Base-by-base conservation (phyloP, 257 asterid genomes). In the Marsdenia floribunda region DNA sequence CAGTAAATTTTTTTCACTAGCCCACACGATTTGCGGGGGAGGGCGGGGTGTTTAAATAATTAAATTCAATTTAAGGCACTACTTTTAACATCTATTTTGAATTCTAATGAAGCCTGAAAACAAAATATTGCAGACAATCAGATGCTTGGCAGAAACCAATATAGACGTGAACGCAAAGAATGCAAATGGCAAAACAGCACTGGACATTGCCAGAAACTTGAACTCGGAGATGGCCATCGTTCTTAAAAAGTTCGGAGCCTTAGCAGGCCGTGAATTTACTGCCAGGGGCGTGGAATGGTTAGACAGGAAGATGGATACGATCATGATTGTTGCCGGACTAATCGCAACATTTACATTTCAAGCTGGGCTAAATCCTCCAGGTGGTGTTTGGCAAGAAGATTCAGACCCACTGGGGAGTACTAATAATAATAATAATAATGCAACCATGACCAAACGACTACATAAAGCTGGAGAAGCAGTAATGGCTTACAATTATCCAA, bases 391-490 rank as follows among this genome's bases (percentile, higher is more conserved):
- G 85, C 40, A 64, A 22, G 75, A 76, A 0, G 64, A 68, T 60
- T 7, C 37, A 5, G 55, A 71, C n/a, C 12, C 33, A 0, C 42
- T 6, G 49, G 49, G 49, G 1, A 44, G 8, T 6, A 44, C 1
- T 44, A 44, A 44, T 44, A 42, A 42, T 42, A 29, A 29, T 29
- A 29, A 29, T 29, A 42, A 42, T 42, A 42, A 1, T 6, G 9
- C 46, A 5, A 42, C 6, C 9, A 42, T 5, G 6, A 0, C 9
- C 1, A 11, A 44, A 44, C 6, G 10, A 19, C 5, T 55, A 7
- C 85, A 77, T 76, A 52, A 53, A 16, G 90, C 87, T 0, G 90
- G 90, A 33, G 87, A 83, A 52, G 81, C 90, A 0, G 75, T 87
- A 53, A 87, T 87, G 88, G 83, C 92, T 0, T 37, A 86, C 57